phyloP scores from a whole-genome alignment of 2,329 filamentous ascomycete species.

The Aspergillus sp. region DNA sequence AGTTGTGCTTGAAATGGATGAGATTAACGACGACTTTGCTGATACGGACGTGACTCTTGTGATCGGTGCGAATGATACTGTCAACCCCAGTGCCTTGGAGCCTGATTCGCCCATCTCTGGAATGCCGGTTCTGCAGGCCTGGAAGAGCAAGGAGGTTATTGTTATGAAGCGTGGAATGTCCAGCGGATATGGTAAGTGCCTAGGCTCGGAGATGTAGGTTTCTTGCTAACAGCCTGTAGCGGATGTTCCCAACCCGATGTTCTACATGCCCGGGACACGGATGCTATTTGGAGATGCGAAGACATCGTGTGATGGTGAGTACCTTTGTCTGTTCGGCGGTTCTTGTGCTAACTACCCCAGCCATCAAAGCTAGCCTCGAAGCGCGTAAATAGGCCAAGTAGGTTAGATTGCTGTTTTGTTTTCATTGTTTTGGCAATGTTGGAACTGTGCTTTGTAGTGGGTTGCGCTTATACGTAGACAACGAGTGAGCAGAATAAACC shows the following conservation, averaged over 20 bases:
- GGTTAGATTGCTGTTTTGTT: not conserved
- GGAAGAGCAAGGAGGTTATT: conserved; percentile 90
- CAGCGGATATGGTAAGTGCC: conserved; percentile 72
- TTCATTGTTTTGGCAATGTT: not conserved
- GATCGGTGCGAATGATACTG: conserved; percentile 89
- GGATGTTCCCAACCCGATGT: conserved; percentile 91
- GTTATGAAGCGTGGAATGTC: conserved; percentile 93
- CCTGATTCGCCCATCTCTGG: conserved; percentile 81
- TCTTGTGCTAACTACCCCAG: conserved; percentile 17
- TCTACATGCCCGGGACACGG: conserved; percentile 83
- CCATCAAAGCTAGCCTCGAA: conserved; percentile 44
- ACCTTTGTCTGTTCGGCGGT: not conserved
- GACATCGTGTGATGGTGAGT: conserved; percentile 73
- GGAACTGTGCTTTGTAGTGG: too few species aligned
- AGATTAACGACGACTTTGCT: conserved; percentile 88
- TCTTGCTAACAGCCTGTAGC: conserved; percentile 49
- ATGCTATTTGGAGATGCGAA: conserved; percentile 94
- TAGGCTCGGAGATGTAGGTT: not conserved
- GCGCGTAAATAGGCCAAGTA: conserved; percentile 23
- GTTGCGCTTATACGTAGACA: too few species aligned
- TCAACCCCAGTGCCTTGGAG: conserved; percentile 85
- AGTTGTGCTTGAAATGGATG: conserved; percentile 89
- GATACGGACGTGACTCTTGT: conserved; percentile 85
- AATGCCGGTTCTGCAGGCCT: conserved; percentile 89
- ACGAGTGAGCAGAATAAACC: too few species aligned